Base-by-base conservation (phyloP, 805 yeast genomes). In the Nakazawaea wyomingensis region DNA sequence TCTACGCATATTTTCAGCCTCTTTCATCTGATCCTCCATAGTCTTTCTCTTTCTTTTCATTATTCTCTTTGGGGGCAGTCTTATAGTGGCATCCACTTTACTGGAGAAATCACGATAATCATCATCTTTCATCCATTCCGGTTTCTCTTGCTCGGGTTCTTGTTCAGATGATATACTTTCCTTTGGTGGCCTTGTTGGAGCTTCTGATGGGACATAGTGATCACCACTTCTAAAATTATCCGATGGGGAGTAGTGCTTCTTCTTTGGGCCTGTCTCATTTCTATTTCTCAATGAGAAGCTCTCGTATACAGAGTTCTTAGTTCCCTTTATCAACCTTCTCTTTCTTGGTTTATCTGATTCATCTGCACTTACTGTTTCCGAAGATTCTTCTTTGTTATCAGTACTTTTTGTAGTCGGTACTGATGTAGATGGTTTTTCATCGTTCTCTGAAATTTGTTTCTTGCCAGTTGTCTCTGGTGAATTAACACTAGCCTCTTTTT, bases 121-220 rank as follows among this genome's bases (percentile, higher is more conserved):
- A 9, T 53, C 61, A 6, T 58, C 60, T 3, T 59, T 52, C 60
- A 63, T 60, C 68, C 67, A 63, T 1, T 54, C 54, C 3, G 68
- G 68, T 36, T 52, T 61, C 27, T 28, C 39, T 14, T 31, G 19
- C 16, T 37, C 38, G 5, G 40, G 30, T 19, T 43, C 41, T 14
- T 20, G 19, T 13, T 38, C 35, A 37, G 28, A 9, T 11, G 37
- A 7, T 14, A 16, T 24, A 14, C 21, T 16, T 24, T 8, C 21
- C 7, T 8, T 18, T 22, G n/a, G 27, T 9, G 38, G 38, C 24
- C 38, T 24, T 6, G 21, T 19, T 14, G 33, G 27, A 6, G 13
- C 29, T n/a, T 31, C 44, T 8, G 30, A 26, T 9, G 39, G 38
- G 17, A 22, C 43, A 33, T 39, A 32, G 18, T 33, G 39, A 11